These are phyloP conservation scores for Lasiodiplodia sp. DNA, from an alignment of 2,329 filamentous ascomycete genomes.

Conservation along the genomic window DNA sequence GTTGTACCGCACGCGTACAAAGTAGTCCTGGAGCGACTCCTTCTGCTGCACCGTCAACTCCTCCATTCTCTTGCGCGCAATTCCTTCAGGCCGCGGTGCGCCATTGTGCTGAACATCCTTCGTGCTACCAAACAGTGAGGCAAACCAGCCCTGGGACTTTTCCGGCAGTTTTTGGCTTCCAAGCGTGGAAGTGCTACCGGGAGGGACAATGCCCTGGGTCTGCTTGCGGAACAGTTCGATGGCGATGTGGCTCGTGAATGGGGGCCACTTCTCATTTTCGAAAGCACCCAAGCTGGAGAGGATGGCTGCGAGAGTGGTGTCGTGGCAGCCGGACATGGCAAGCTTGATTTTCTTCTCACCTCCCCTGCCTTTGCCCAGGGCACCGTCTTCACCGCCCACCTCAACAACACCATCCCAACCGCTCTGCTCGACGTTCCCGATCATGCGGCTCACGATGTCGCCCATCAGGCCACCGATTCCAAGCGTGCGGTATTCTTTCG, in stretches of 20 bases:
- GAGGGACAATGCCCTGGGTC: slow-evolving; percentile 38
- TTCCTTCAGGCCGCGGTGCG: slow-evolving; percentile 46
- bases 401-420: slow-evolving; percentile 50
- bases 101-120: slow-evolving; percentile 1
- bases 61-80: slow-evolving; percentile 66
- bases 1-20: slow-evolving; percentile 90
- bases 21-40: slow-evolving; percentile 74
- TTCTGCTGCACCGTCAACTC: slow-evolving; percentile 66
- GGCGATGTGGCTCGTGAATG: slow-evolving; percentile 90
- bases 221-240: slow-evolving; percentile 81
- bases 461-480: slow-evolving; percentile 87
- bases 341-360: slow-evolving; percentile 70
- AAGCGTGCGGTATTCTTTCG: slow-evolving; percentile 82
- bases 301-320: slow-evolving; percentile 86
- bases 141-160: slow-evolving; percentile 23
- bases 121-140: slow-evolving; percentile 26
- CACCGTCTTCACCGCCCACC: slow-evolving; percentile 44
- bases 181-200: slow-evolving; percentile 32
- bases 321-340: slow-evolving; percentile 85
- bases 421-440: slow-evolving; percentile 44
- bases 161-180: neutral
- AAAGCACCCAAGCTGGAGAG: slow-evolving; percentile 82
- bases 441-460: slow-evolving; percentile 71
- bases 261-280: slow-evolving; percentile 79
- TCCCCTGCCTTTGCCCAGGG: slow-evolving; percentile 50